Conservation (phyloP, 345 rosid genomes). For the Dovyalis caffra region DNA sequence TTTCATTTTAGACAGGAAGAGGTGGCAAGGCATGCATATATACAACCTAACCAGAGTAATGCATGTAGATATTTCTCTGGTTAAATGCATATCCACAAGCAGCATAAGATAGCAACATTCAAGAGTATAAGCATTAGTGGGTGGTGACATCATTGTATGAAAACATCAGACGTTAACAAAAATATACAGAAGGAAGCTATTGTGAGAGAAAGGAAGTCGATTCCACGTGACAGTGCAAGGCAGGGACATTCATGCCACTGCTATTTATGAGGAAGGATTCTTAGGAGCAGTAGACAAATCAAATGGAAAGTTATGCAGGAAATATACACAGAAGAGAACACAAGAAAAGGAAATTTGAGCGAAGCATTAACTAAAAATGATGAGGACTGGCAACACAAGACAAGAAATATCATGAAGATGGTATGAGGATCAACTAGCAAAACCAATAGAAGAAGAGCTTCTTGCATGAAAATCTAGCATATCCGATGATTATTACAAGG, state of each 20-base stretch:
- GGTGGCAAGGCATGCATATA: background rate
- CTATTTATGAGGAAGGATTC: background rate
- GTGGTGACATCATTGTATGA: background rate
- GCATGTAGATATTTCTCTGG: background rate
- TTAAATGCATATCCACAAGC: background rate
- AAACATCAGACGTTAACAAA: background rate
- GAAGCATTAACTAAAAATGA: background rate
- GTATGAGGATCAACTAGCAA: background rate
- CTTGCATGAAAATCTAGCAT: background rate
- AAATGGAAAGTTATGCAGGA: background rate
- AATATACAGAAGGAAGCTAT: background rate
- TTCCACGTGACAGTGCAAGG: background rate
- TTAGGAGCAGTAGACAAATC: background rate
- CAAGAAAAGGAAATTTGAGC: background rate
- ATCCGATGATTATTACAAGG: background rate
- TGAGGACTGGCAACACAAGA: background rate
- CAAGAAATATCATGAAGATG: background rate
- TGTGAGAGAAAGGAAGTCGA: background rate
- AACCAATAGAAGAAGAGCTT: background rate
- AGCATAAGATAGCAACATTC: background rate
- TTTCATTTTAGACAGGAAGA: background rate
- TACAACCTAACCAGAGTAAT: background rate
- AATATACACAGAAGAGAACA: background rate
- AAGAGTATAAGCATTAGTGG: background rate
- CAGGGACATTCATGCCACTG: background rate